Evolutionary conservation across 2,329 filamentous ascomycete species (phyloP), one percentile per base, ranked within the genome.

Genomic region (Colletotrichum aenigma): DNA sequence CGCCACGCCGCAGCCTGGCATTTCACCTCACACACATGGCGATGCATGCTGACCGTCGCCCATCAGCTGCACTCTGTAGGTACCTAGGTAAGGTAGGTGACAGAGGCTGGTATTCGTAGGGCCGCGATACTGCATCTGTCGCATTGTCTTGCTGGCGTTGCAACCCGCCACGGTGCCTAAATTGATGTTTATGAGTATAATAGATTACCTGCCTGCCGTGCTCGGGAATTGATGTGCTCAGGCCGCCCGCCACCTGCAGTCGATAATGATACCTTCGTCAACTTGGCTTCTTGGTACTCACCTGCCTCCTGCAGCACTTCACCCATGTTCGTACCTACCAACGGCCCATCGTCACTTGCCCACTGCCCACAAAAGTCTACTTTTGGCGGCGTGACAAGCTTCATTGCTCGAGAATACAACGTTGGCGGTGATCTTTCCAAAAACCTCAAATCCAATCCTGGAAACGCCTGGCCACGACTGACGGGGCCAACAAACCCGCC

Each of bases 171-270:
- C 43, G n/a, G 21, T 26, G 28, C 28, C 70, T 36, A 48, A 43
- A 68, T 66, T 72, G 36, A 61, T 34, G 70, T 56, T 32, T 38
- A 61, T 55, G 38, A 62, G 56, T 65, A 62, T 60, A 68, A 30
- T 38, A 36, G 38, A 72, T 62, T 38, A 21, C 18, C 70, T 28
- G 36, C 60, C 66, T 70, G 71, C 58, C 56, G 38, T 62, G 21
- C 43, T 64, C 24, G 71, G 71, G 66, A 61, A 65, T 74, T 30
- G 60, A 66, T 52, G 60, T 71, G 67, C 67, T 65, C 28, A 61
- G 52, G 48, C 48, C 67, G 26, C 16, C 48, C 21, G 36, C 52
- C 52, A 34, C 15, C 61, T 74, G 36, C 52, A 55, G 67, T 52
- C 68, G 61, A 64, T 70, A 64, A 73, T 70, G 71, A 30, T 32